Percentiles rank a stretch among this genome's conserved stretches.
These are phyloP conservation scores for Melampsora larici-populina DNA, from an alignment of 1,284 basidiomycete genomes.

Conservation along the genomic window DNA sequence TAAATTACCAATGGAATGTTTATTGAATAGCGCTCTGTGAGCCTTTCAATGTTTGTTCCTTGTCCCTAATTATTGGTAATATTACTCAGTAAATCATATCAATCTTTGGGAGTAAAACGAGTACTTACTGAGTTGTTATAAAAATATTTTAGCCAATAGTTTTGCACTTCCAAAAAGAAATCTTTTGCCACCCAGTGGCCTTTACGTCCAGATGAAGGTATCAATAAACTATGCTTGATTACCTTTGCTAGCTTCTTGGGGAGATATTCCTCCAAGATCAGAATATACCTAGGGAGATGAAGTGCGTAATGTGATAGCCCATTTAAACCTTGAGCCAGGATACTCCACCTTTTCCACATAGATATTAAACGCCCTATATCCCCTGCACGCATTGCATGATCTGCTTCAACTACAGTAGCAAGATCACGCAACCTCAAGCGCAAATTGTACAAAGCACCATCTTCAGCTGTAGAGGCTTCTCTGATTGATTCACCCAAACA, in stretches of 20 bases:
- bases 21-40: not conserved
- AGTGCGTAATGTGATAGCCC: conserved; percentile 7
- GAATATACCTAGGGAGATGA: not conserved
- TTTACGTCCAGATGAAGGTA: not conserved
- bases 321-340: conserved; percentile 23
- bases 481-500: not conserved
- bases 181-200: conserved; percentile 9
- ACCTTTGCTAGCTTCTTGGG: not conserved
- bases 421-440: not conserved
- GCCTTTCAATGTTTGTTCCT: not conserved
- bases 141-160: conserved; percentile 16
- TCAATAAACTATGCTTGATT: conserved; percentile 2
- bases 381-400: conserved; percentile 12
- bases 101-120: not conserved
- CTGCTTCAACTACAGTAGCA: not conserved
- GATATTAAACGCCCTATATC: no score
- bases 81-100: not conserved
- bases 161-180: conserved; percentile 3
- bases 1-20: conserved; percentile 3
- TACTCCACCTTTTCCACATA: no score
- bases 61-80: not conserved
- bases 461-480: not conserved
- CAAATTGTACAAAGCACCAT: conserved; percentile 5
- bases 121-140: not conserved
- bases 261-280: not conserved